A percentile compares a stretch with the other conserved stretches of the same genome.
phyloP scores from a whole-genome alignment of 805 yeast genomes.

The Komagataella pastoris region DNA sequence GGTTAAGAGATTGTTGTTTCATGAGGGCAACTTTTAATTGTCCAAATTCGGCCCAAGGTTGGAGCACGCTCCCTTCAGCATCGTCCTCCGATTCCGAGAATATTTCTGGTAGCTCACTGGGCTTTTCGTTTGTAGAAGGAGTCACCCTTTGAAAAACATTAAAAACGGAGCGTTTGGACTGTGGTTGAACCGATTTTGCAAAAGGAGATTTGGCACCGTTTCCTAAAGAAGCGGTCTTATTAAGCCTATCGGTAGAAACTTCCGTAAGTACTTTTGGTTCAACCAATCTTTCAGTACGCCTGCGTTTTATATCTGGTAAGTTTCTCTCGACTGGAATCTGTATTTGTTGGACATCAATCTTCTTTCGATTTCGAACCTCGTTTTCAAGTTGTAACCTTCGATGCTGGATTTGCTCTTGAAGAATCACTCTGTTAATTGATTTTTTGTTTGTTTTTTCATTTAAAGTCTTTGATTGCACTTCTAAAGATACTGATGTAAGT shows the following conservation, averaged over 20 bases:
- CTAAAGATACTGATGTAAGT: neutral
- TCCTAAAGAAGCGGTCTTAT: neutral
- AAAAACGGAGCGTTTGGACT: neutral
- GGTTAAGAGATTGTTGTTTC: slow-evolving; percentile 42
- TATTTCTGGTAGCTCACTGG: slow-evolving; percentile 26
- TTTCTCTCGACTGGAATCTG: neutral
- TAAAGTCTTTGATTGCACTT: neutral
- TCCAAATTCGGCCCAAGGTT: slow-evolving; percentile 54
- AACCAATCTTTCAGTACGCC: neutral
- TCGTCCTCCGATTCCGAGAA: slow-evolving; percentile 42
- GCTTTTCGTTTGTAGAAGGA: neutral
- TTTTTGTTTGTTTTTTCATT: neutral
- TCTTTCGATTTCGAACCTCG: neutral
- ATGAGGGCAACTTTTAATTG: slow-evolving; percentile 30
- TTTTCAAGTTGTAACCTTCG: neutral
- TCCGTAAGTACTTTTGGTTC: neutral
- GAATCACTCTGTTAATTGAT: neutral
- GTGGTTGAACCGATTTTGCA: neutral
- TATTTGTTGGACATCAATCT: neutral
- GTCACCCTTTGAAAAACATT: neutral
- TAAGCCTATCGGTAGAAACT: neutral
- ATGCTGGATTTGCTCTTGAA: neutral
- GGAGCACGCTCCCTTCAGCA: slow-evolving; percentile 30
- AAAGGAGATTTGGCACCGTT: neutral
- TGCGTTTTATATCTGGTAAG: neutral